These are phyloP conservation scores for Fusarium sp. DNA, from an alignment of 2,329 filamentous ascomycete genomes.

Conservation along the genomic window DNA sequence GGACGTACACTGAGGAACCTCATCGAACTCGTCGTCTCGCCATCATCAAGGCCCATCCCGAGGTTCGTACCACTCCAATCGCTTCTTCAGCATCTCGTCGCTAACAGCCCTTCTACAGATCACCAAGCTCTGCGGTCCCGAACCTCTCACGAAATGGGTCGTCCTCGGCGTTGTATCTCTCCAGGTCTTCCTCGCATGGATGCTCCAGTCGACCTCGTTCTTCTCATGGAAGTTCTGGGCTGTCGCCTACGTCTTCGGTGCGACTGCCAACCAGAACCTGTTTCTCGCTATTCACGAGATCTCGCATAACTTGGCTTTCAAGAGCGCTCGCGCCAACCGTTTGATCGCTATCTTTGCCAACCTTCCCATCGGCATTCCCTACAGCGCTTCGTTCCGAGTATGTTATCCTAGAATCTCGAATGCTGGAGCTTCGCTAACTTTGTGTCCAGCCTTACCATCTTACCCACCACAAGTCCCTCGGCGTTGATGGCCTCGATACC, in stretches of 20 bases:
- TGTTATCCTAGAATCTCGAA: conserved; percentile 44
- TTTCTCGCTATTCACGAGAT: conserved; percentile 99
- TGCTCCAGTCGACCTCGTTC: conserved; percentile 81
- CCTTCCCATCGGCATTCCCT: conserved; percentile 93
- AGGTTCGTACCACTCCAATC: conserved; percentile 66
- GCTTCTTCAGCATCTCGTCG: background rate
- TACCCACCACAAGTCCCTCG: conserved; percentile 98
- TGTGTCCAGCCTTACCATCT: conserved; percentile 85
- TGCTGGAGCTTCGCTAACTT: conserved; percentile 37
- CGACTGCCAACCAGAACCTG: conserved; percentile 97
- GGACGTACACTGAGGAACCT: conserved; percentile 99
- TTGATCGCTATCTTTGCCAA: conserved; percentile 94
- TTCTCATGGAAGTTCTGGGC: conserved; percentile 87
- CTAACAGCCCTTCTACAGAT: conserved; percentile 66
- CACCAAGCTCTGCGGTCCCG: conserved; percentile 95
- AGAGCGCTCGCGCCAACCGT: conserved; percentile 81
- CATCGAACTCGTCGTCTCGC: conserved; percentile 89
- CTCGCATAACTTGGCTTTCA: conserved; percentile 96
- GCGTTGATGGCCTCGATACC: conserved; percentile 94
- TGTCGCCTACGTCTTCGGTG: conserved; percentile 90
- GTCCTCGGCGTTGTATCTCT: conserved; percentile 85
- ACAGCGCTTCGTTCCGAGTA: conserved; percentile 94
- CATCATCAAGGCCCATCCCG: conserved; percentile 98
- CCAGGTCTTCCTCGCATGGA: conserved; percentile 81
- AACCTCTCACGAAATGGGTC: conserved; percentile 94